phyloP scores from a whole-genome alignment of 352 stramenopile species.

The Phytophthora quininea region DNA sequence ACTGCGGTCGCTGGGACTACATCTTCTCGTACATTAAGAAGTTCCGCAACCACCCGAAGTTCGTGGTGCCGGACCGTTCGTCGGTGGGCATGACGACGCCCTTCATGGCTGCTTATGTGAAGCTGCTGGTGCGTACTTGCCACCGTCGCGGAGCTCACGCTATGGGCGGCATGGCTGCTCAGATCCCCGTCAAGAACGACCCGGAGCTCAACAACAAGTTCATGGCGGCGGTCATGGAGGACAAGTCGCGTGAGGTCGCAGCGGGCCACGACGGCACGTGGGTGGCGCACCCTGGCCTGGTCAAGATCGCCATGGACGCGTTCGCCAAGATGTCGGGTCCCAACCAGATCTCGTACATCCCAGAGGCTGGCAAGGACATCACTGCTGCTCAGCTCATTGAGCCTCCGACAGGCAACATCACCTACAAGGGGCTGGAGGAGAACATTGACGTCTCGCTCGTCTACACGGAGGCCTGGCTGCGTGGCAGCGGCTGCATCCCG shows the following conservation, averaged over 20 bases:
- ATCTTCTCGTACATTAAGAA: conserved; percentile 98
- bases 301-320: conserved; percentile 91
- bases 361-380: conserved; percentile 59
- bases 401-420: conserved; percentile 76
- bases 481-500: conserved; percentile 93
- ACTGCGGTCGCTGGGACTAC: conserved; percentile 98
- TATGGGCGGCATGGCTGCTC: conserved; percentile 97
- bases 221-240: conserved; percentile 88
- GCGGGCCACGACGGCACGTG: conserved; percentile 96
- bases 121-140: conserved; percentile 94
- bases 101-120: conserved; percentile 95
- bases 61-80: conserved; percentile 92
- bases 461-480: conserved; percentile 95
- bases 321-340: conserved; percentile 94
- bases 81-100: conserved; percentile 94
- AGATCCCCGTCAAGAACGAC: conserved; percentile 96
- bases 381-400: conserved; percentile 71
- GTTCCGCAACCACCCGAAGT: conserved; percentile 91
- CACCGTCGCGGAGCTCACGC: conserved; percentile 95
- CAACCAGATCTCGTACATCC: conserved; percentile 91
- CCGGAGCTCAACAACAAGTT: conserved; percentile 87
- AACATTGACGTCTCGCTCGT: conserved; percentile 93
- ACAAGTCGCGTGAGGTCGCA: conserved; percentile 91
- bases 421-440: conserved; percentile 82
- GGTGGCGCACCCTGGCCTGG: conserved; percentile 95